Evolutionary conservation across 2,329 filamentous ascomycete genomes (phyloP).

Genomic region (Ampelomyces quisqualis): DNA sequence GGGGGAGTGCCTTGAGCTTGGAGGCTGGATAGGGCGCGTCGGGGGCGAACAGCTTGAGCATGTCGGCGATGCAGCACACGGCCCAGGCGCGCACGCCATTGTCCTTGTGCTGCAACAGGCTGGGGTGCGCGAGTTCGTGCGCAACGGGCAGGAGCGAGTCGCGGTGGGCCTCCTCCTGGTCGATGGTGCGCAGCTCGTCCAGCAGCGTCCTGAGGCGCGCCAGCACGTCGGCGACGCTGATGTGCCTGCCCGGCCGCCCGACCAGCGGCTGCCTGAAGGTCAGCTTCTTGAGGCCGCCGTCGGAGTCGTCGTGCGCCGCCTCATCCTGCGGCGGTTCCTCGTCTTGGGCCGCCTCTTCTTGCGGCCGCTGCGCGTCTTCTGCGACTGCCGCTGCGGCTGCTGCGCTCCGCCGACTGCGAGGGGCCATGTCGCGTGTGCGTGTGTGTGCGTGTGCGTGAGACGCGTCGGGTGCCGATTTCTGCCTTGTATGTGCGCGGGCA

Average conservation of each 20-base stretch:
- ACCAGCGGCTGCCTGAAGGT: constrained; percentile 83
- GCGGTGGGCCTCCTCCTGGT: constrained; percentile 81
- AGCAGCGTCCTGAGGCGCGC: constrained; percentile 76
- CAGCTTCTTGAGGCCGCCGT: constrained; percentile 50
- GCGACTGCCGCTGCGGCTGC: constrained; percentile 36
- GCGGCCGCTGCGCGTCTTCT: constrained; percentile 21
- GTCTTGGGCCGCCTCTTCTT: constrained; percentile 27
- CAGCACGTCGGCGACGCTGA: constrained; percentile 78
- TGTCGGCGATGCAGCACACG: constrained; percentile 86
- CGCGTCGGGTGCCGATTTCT: no score
- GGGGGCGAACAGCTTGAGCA: constrained; percentile 88
- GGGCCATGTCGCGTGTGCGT: constrained; percentile 41
- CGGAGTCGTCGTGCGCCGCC: constrained; percentile 7
- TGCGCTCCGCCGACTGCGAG: constrained; percentile 44
- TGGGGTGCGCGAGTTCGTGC: constrained; percentile 77
- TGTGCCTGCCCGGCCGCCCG: constrained; percentile 89
- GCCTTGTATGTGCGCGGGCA: no score
- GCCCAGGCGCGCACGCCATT: constrained; percentile 88
- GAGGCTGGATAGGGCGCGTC: constrained; percentile 89
- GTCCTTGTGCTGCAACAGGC: constrained; percentile 88
- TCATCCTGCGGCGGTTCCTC: constrained; percentile 51
- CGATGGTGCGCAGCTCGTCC: constrained; percentile 79
- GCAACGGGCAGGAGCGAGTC: constrained; percentile 83
- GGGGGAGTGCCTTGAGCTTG: constrained; percentile 88
- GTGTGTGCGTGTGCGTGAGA: constrained; percentile 17